phyloP scores from a whole-genome alignment of 108 stramenopile species.

The Nannochloropsis granulata region DNA sequence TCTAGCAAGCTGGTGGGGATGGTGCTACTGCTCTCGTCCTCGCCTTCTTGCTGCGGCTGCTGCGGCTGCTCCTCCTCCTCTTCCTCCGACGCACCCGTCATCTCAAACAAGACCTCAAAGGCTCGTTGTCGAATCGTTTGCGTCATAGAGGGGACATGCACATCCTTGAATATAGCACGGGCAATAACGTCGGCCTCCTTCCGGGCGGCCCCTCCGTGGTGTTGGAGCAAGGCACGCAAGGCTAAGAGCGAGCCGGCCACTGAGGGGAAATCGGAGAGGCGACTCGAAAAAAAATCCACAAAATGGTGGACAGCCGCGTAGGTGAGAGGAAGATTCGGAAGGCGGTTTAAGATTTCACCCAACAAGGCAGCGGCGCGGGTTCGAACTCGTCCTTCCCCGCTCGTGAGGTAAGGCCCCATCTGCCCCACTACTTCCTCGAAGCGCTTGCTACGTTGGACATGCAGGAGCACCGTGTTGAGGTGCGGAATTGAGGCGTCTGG shows the following conservation, averaged over 20 bases:
- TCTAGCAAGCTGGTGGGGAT: neutral
- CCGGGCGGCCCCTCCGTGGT: neutral
- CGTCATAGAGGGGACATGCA: neutral
- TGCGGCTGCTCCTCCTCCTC: neutral
- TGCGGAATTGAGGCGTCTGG: neutral
- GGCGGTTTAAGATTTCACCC: conserved; percentile 11
- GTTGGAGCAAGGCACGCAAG: neutral
- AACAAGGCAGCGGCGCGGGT: conserved; percentile 6
- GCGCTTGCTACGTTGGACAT: neutral
- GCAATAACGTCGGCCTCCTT: neutral
- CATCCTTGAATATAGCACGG: neutral
- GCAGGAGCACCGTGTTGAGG: neutral
- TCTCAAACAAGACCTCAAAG: neutral
- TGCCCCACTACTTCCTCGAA: neutral
- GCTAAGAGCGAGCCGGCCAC: neutral
- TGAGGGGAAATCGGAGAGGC: conserved; percentile 23
- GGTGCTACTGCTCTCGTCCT: neutral
- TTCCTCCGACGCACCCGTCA: neutral
- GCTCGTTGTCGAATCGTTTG: neutral
- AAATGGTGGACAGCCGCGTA: conserved; percentile 5
- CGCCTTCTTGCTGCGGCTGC: neutral
- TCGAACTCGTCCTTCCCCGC: neutral
- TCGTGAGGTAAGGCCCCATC: neutral
- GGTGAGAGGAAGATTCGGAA: conserved; percentile 13
- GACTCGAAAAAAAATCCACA: conserved; percentile 7